Base-by-base conservation (phyloP, 1,284 basidiomycete species). In the Cutaneotrichosporon sp. region DNA sequence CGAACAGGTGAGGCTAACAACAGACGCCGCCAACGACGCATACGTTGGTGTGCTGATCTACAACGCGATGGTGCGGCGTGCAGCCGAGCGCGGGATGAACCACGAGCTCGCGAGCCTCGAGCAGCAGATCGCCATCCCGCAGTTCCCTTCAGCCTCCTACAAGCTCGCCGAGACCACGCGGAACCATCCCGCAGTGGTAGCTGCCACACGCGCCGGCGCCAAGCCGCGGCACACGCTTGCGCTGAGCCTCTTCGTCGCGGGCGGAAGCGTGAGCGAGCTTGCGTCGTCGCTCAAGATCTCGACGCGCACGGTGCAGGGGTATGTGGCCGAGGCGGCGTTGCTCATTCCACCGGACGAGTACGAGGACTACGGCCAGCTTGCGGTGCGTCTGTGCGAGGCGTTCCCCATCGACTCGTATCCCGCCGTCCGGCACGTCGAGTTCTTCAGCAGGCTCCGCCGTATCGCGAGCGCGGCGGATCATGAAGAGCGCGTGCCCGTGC, bases 1-100 rank as follows among this genome's bases (percentile, higher is more conserved):
- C 13, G 18, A 18, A 10, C 2, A 2, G 18, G 46, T 13, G 8
- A 8, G 9, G 27, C 22, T 46, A 38, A 55, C 47, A 1, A 1
- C 13, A 81, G 80, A 81, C 52, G 80, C 76, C 3, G 78, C 77
- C 13, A 79, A 81, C 67, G 80, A 81, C 64, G 80, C 80, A 5
- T 78, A 72, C 51, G 70, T 74, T 8, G 72, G 73, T 2, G 59
- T 78, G 6, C 67, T 77, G 10, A 65, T 81, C 43, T 77, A 69
- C 64, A 49, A 64, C 2, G 63, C 36, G 5, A 33, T 64, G 18
- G 36, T 38, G 22, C 24, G 29, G 1, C 55, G 58, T 4, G 62
- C 58, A 3, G 22, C 11, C 1, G 46, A 42, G 18, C 43, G 38
- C 6, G 57, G 53, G 4, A n/a, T 51, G 10, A 18, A n/a, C 5